These are phyloP conservation scores for Fusarium coffeatum DNA, from an alignment of 2,329 filamentous ascomycete genomes.

Conservation along the genomic window DNA sequence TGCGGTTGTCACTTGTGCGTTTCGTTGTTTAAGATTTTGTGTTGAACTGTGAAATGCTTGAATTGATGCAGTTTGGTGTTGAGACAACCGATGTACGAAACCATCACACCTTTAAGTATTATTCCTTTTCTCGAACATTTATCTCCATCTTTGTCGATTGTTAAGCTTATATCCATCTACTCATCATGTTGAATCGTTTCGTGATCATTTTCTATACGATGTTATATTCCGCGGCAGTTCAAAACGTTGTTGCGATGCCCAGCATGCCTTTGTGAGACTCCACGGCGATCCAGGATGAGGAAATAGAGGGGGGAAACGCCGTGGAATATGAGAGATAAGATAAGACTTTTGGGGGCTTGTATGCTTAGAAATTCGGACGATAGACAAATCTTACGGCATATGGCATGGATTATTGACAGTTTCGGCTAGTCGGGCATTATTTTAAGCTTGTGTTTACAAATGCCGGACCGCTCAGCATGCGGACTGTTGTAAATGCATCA, in stretches of 20 bases:
- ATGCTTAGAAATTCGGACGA: background rate
- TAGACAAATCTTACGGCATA: background rate
- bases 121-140: no score
- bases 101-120: background rate
- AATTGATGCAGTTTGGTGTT: background rate
- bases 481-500: no score
- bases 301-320: background rate
- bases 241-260: background rate
- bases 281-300: background rate
- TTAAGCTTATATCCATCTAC: background rate
- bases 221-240: background rate
- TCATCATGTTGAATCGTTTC: accelerated
- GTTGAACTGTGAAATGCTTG: no score
- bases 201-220: accelerated
- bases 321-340: background rate
- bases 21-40: no score
- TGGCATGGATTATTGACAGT: background rate
- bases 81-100: accelerated
- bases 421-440: accelerated
- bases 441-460: background rate
- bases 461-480: background rate
- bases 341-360: background rate
- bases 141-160: no score
- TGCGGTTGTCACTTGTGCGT: no score
- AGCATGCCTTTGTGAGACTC: background rate